Conservation (phyloP, 441 rosid species). For the Pelargonium citronellum region DNA sequence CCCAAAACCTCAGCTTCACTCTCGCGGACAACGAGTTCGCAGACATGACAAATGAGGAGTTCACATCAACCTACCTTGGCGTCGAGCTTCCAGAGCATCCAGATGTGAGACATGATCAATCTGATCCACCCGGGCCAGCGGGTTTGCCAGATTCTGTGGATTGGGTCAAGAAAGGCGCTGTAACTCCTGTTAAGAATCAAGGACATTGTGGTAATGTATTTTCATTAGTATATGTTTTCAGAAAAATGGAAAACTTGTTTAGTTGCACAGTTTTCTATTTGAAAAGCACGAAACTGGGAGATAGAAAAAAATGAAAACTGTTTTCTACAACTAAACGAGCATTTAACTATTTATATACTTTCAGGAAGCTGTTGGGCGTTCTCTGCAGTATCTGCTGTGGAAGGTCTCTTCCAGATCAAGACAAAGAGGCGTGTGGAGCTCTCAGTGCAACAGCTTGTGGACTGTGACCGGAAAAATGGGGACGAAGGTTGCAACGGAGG, state of each 20-base stretch:
- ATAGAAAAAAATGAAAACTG: no score
- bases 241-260: background rate
- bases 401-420: background rate
- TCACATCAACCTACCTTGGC: background rate
- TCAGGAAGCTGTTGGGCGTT: slow-evolving; percentile 7
- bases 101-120: background rate
- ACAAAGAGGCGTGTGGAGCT: background rate
- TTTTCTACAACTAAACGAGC: no score
- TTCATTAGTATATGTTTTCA: background rate
- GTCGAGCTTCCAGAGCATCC: background rate
- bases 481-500: slow-evolving; percentile 6
- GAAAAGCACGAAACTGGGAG: no score
- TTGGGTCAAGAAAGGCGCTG: background rate
- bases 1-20: background rate
- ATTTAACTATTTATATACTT: background rate
- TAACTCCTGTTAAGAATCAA: background rate
- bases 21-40: slow-evolving; percentile 2
- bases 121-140: background rate
- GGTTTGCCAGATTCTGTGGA: background rate
- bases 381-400: background rate
- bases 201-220: background rate
- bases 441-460: background rate
- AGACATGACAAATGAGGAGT: background rate
- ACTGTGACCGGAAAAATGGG: background rate
- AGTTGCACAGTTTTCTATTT: no score